These are phyloP conservation scores for Neurospora africana DNA, from an alignment of 495 filamentous ascomycete species.

Conservation along the genomic window DNA sequence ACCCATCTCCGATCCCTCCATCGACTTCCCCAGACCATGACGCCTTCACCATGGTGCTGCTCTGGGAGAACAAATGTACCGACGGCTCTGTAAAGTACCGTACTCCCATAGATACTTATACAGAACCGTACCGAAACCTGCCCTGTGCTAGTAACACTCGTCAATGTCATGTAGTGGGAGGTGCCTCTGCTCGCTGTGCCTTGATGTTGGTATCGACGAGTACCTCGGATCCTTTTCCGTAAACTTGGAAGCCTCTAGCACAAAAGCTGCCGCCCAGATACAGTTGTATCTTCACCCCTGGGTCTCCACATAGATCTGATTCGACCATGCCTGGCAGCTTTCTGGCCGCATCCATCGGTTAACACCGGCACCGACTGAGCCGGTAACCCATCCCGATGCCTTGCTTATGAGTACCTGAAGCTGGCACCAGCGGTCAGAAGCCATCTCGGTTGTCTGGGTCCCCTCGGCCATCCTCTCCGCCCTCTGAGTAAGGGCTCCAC, in stretches of 20 bases:
- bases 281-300: not conserved
- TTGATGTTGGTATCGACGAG: not conserved
- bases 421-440: not conserved
- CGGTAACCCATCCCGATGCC: not conserved
- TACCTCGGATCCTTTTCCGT: not conserved
- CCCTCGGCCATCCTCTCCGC: not conserved
- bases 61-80: not conserved
- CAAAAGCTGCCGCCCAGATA: not conserved
- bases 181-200: not conserved
- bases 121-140: not conserved
- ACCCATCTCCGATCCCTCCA: rapidly evolving
- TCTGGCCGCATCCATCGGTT: not conserved
- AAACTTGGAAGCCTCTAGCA: not conserved
- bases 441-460: not conserved
- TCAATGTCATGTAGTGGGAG: not conserved
- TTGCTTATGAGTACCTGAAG: not conserved
- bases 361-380: not conserved
- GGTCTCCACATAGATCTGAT: not conserved
- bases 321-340: not conserved
- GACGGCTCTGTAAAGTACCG: not conserved
- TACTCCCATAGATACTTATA: not conserved
- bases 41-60: not conserved
- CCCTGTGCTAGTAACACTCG: not conserved
- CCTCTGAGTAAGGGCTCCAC: not conserved
- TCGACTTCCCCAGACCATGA: not conserved